Percentiles rank a stretch among this genome's conserved stretches.
Evolutionary conservation across 1,139 yeast genomes (phyloP).

Genomic region (Entelexis sorbosivorans): DNA sequence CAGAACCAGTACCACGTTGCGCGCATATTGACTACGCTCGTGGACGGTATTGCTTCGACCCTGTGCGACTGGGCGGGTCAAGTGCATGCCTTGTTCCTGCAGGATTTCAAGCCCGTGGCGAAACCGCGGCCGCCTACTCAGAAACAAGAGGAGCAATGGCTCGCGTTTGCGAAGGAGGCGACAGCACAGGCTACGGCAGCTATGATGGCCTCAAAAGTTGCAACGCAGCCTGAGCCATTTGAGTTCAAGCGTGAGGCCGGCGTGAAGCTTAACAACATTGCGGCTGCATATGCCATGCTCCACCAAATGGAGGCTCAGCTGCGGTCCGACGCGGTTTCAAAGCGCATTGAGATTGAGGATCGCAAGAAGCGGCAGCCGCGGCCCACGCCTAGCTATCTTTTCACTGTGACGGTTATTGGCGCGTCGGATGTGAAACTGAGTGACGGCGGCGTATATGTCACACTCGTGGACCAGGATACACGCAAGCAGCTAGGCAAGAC

Average conservation of each 20-base stretch:
- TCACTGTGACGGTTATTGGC: constrained; percentile 52
- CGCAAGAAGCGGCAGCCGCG: constrained; percentile 12
- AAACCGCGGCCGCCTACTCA: neutral
- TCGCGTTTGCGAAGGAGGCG: constrained; percentile 36
- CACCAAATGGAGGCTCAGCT: constrained; percentile 50
- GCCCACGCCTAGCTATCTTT: constrained; percentile 42
- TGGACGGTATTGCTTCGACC: constrained; percentile 54
- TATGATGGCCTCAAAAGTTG: constrained; percentile 8
- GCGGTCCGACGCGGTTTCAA: constrained; percentile 52
- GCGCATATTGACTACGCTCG: constrained; percentile 44
- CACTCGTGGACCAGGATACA: constrained; percentile 50
- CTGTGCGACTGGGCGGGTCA: constrained; percentile 43
- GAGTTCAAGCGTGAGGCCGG: constrained; percentile 57
- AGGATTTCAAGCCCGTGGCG: constrained; percentile 8
- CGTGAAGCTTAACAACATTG: constrained; percentile 62
- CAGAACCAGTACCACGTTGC: constrained; percentile 50
- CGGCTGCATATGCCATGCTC: constrained; percentile 48
- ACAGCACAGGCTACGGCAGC: constrained; percentile 26
- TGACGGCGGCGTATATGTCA: constrained; percentile 52
- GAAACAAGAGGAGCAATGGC: constrained; percentile 32
- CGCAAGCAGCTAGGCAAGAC: constrained; percentile 61
- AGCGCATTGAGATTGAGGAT: constrained; percentile 30
- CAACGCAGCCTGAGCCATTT: constrained; percentile 42
- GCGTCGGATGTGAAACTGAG: constrained; percentile 57
- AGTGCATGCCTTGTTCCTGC: constrained; percentile 37